Evolutionary conservation across 73 alveolate species (phyloP), one percentile per base, ranked within the genome.

Genomic region (Paramecium primaurelia): DNA sequence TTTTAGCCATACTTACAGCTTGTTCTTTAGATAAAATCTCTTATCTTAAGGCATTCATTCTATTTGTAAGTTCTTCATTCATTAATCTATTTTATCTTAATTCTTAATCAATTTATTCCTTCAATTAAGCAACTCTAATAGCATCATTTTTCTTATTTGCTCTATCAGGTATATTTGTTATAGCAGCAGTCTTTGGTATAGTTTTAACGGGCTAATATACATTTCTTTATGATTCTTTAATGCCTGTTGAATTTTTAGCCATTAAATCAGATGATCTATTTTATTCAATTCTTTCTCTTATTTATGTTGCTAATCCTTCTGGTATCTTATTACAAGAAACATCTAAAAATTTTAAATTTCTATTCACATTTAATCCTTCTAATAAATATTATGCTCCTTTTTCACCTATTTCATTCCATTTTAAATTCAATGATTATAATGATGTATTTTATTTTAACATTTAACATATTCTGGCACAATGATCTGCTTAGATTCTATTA

Each of bases 391-490:
- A 54, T 1, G 94, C 94, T 28, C 94, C 94, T 64, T 73, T 69
- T 11, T 71, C 94, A 25, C 94, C 94, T 30, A 89, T 71, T 40
- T 89, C 94, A 47, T 89, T 89, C 92, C 94, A 89, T 47, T 89
- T 89, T 25, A 89, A 73, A 89, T 89, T 83, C 22, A 89, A 44
- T 0, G 94, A 89, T 45, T 71, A 60, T 22, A 89, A 45, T 11
- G 37, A 36, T 69, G 59, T 38, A 71, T 89, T 89, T 49, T 80
- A 26, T 26, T 80, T 80, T 47, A 80, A 47, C 40, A 47, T 47
- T 26, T 80, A 80, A 45, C 16, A 34, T 20, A 80, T 44, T 25
- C 51, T 42, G 8, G 91, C 77, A 47, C 77, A 80, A 80, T 26
- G 68, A 45, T 89, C 94, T 28, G 86, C 49, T 71, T 89, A 22